These are phyloP conservation scores for Mycena venus DNA, from an alignment of 768 basidiomycete genomes.

Conservation along the genomic window DNA sequence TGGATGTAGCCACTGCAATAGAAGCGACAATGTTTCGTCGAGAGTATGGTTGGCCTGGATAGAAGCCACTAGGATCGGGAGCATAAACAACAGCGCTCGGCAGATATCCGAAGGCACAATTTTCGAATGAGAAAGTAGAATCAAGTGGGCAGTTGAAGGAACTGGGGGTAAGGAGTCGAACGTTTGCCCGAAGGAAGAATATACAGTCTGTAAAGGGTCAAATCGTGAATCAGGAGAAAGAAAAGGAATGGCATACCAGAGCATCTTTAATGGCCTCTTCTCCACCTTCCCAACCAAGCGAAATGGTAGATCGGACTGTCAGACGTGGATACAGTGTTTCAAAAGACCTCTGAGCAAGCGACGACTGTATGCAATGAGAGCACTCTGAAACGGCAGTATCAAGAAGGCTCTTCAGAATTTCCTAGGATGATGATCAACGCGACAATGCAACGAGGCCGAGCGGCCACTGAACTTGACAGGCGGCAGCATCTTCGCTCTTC, in stretches of 20 bases:
- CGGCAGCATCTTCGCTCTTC: slow-evolving; percentile 40
- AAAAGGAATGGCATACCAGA: slow-evolving; percentile 51
- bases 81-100: slow-evolving; percentile 46
- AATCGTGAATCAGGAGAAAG: not conserved
- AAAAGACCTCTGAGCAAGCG: slow-evolving; percentile 62
- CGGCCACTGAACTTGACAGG: slow-evolving; percentile 45
- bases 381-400: slow-evolving; percentile 52
- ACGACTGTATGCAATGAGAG: slow-evolving; percentile 55
- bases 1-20: slow-evolving; percentile 55
- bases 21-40: slow-evolving; percentile 71
- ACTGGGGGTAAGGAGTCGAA: slow-evolving; percentile 23
- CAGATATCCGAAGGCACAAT: slow-evolving; percentile 26
- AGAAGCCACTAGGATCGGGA: slow-evolving; percentile 60
- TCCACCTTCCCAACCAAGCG: slow-evolving; percentile 56
- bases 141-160: slow-evolving; percentile 49
- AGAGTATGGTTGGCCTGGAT: slow-evolving; percentile 67
- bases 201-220: slow-evolving; percentile 47
- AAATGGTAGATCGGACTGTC: slow-evolving; percentile 47
- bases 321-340: slow-evolving; percentile 60
- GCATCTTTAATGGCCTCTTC: slow-evolving; percentile 50
- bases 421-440: slow-evolving; percentile 38
- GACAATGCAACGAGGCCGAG: not conserved
- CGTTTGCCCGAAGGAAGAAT: slow-evolving; percentile 48
- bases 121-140: slow-evolving; percentile 53
- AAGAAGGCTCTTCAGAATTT: slow-evolving; percentile 44